Base-by-base conservation (phyloP, 129 eudicot species). In the Tanacetum coccineum region DNA sequence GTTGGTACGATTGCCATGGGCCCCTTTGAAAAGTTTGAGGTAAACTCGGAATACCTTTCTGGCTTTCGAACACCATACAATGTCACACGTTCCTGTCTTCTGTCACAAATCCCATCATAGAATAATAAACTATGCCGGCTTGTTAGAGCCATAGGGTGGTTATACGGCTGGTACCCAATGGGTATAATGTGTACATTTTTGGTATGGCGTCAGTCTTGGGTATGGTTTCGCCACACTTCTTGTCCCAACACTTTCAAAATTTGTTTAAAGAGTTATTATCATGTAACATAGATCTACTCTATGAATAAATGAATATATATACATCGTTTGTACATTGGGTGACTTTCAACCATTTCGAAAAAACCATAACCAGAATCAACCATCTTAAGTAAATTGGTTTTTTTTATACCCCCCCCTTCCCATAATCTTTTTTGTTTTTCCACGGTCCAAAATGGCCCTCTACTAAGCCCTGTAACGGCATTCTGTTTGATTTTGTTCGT, bases 21-120 rank as follows among this genome's bases (percentile, higher is more conserved):
- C 39, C 68, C 68, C 53, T 48, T 26, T 40, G 55, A 54, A 13
- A 67, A 54, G 74, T 58, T 66, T 44, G 59, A 73, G 77, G 77
- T 73, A 64, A 72, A 36, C 48, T 22, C 25, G 1, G 25, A 2
- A 22, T 22, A 22, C 25, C 25, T 22, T 22, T 22, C 25, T 22
- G 25, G 25, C 25, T 22, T 22, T 22, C 25, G 1, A 22, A 22
- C 25, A 22, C 25, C 25, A 2, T 22, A 22, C 25, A 22, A 22
- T 22, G 25, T 0, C 1, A 22, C 25, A 22, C 2, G 25, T 22
- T 2, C 25, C 25, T 22, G 25, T 22, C 1, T 22, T 22, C 25
- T 22, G 25, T 22, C 25, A 22, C 25, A 22, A 22, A 22, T 22
- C 25, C 25, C 2, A 22, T 22, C 25, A 22, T 22, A 22, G 25